phyloP scores from a whole-genome alignment of 306 rosid species.

The Fagus crenata region DNA sequence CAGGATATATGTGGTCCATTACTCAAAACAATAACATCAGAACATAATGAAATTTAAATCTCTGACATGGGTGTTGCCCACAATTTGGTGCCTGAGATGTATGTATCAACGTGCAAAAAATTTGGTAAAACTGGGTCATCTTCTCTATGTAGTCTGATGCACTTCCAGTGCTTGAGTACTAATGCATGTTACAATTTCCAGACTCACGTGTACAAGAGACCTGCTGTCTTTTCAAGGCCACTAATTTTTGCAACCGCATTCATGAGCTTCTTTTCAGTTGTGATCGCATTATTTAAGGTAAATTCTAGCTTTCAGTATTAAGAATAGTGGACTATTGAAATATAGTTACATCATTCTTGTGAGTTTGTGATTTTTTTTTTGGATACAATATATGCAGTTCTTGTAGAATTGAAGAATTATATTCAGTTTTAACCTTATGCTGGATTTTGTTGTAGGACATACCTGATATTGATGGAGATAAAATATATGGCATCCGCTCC shows the following conservation, averaged over 20 bases:
- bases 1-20: not conserved
- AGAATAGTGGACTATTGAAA: too few relatives aligned
- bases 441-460: too few relatives aligned
- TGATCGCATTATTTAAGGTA: too few relatives aligned
- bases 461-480: too few relatives aligned
- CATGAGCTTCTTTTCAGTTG: slow-evolving; percentile 99
- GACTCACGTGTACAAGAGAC: slow-evolving; percentile 87
- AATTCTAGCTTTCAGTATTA: too few relatives aligned
- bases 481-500: too few relatives aligned
- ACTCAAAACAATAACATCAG: not conserved
- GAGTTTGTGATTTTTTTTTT: too few relatives aligned
- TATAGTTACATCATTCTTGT: too few relatives aligned
- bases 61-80: not conserved
- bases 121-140: slow-evolving; percentile 11
- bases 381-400: too few relatives aligned
- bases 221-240: slow-evolving; percentile 70
- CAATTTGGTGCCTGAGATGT: not conserved
- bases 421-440: too few relatives aligned
- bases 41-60: not conserved
- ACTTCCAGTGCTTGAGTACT: slow-evolving; percentile 26
- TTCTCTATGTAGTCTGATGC: slow-evolving; percentile 21
- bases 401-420: too few relatives aligned
- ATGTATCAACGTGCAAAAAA: slow-evolving; percentile 11
- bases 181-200: slow-evolving; percentile 39
- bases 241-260: slow-evolving; percentile 85